Conservation (phyloP, 352 stramenopile species). For the Globisporangium middletonii region DNA sequence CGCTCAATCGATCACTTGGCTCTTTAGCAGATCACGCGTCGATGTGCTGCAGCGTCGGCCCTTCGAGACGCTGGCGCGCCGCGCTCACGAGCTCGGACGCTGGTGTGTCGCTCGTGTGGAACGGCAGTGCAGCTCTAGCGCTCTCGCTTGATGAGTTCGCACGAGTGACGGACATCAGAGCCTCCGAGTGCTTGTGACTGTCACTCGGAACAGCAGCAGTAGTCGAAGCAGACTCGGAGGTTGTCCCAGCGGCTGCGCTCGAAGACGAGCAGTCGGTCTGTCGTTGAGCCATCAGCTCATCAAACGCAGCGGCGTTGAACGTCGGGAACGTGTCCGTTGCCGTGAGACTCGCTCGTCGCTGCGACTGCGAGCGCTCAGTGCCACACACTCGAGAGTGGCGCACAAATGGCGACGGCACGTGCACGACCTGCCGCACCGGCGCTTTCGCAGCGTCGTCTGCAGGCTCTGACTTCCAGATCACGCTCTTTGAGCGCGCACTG, state of each 20-base stretch:
- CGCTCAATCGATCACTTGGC: too few species aligned
- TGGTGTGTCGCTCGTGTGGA: constrained; percentile 19
- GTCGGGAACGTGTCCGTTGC: constrained; percentile 20
- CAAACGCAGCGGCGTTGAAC: constrained; percentile 27
- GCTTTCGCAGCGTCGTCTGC: constrained; percentile 25
- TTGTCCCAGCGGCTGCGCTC: constrained; percentile 6
- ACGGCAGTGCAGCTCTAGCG: constrained; percentile 17
- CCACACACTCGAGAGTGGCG: not conserved
- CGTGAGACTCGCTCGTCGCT: constrained; percentile 9
- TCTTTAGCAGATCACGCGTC: not conserved
- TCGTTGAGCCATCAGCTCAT: constrained; percentile 17
- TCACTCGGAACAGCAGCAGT: not conserved
- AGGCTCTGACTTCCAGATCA: constrained; percentile 37
- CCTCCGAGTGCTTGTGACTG: constrained; percentile 1
- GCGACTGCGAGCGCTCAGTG: not conserved
- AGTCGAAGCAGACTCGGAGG: not conserved
- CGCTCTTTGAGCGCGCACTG: constrained; percentile 32
- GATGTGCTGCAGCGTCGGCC: not conserved
- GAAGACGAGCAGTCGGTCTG: too few species aligned
- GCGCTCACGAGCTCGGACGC: constrained; percentile 30
- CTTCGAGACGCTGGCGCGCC: constrained; percentile 30
- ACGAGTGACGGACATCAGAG: constrained; percentile 1
- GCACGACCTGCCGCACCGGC: constrained; percentile 22
- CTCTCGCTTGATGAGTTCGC: constrained; percentile 8
- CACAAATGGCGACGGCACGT: constrained; percentile 20